Evolutionary conservation across 2,329 filamentous ascomycete species (phyloP), one percentile per base, ranked within the genome.

Genomic region (Cephalotrichum gorgonifer): DNA sequence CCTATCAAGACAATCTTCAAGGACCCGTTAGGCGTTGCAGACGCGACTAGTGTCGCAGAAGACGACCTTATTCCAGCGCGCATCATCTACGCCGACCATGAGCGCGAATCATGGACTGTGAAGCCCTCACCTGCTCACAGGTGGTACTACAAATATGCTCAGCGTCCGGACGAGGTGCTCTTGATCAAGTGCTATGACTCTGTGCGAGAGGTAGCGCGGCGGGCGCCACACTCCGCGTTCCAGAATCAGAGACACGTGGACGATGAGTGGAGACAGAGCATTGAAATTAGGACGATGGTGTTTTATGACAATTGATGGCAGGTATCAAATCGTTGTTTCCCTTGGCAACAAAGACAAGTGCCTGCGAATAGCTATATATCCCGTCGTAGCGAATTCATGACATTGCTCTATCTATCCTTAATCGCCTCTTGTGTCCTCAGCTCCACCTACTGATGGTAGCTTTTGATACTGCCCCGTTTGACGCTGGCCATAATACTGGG

Each of bases 271-370:
- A 56, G 80, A 54, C 74, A 84, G 65, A 81, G 78, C 56, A 83
- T 84, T 52, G 80, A 84, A 64, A 78, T 83, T 1, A 65, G 80
- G 55, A 79, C 76, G 51, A 62, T 83, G 58, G 74, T 83, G 0
- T 82, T 81, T 56, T 81, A 82, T 54, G 74, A 78, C 30, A 65
- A 61, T 26, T 17, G 17, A 22, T n/a, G n/a, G n/a, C n/a, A 38
- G 33, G 33, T n/a, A n/a, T n/a, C n/a, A n/a, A n/a, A n/a, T n/a
- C n/a, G n/a, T n/a, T n/a, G n/a, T n/a, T n/a, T n/a, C n/a, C n/a
- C n/a, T n/a, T n/a, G n/a, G n/a, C n/a, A n/a, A n/a, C n/a, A n/a
- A n/a, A n/a, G n/a, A n/a, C n/a, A n/a, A n/a, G n/a, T n/a, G n/a
- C n/a, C n/a, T n/a, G n/a, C n/a, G n/a, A n/a, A n/a, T n/a, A n/a